A percentile compares a stretch with the other conserved stretches of the same genome.
These are phyloP conservation scores for Cyclotella baltica DNA, from an alignment of 108 stramenopile genomes.

Conservation along the genomic window DNA sequence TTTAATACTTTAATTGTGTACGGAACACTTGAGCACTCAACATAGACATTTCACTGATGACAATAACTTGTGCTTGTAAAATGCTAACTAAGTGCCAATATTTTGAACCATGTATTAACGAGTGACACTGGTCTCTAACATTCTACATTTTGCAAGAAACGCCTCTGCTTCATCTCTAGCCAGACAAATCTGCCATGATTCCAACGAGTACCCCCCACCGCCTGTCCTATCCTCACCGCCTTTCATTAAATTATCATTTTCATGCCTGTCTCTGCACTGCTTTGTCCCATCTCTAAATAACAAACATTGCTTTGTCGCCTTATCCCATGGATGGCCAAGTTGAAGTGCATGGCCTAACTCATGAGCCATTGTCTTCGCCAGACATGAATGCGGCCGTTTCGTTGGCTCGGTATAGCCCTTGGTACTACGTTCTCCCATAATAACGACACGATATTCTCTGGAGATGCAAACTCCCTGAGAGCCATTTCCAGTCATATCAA, in stretches of 20 bases:
- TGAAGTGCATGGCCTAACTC: slow-evolving; percentile 37
- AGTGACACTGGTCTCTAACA: neutral
- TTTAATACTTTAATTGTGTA: too few relatives aligned
- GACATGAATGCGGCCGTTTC: slow-evolving; percentile 19
- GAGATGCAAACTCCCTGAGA: slow-evolving; percentile 40
- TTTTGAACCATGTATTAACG: neutral
- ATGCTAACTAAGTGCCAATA: neutral
- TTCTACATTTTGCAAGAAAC: slow-evolving; percentile 8
- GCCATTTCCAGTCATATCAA: slow-evolving; percentile 25
- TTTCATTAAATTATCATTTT: slow-evolving; percentile 28
- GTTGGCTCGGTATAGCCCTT: slow-evolving; percentile 30
- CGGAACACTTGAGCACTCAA: too few relatives aligned
- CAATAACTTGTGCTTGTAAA: too few relatives aligned
- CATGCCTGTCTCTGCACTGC: slow-evolving; percentile 14
- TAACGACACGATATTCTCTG: slow-evolving; percentile 15
- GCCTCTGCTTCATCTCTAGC: slow-evolving; percentile 19
- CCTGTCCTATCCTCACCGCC: slow-evolving; percentile 19
- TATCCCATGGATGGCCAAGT: slow-evolving; percentile 20
- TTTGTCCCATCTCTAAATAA: slow-evolving; percentile 29
- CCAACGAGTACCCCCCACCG: slow-evolving; percentile 24
- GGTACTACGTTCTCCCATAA: slow-evolving; percentile 32
- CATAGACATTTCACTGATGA: too few relatives aligned
- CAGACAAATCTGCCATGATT: slow-evolving; percentile 41
- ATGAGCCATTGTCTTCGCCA: slow-evolving; percentile 40
- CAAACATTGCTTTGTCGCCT: neutral